phyloP scores from a whole-genome alignment of 106 monocot genomes.

The Posidonia australis region DNA sequence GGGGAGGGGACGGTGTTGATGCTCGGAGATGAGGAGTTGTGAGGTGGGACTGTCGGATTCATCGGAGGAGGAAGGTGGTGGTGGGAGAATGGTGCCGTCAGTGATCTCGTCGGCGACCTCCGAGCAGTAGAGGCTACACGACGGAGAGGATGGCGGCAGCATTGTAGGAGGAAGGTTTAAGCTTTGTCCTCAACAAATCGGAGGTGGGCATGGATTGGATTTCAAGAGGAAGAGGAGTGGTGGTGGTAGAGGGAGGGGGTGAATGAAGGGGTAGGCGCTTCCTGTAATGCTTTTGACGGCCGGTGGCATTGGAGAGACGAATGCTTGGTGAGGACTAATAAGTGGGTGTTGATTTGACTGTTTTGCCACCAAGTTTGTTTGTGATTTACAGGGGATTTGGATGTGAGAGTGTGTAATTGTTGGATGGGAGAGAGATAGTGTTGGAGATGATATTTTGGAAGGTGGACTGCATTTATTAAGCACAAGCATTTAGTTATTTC shows the following conservation, averaged over 20 bases:
- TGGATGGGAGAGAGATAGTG: too few species aligned
- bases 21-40: constrained; percentile 33
- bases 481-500: too few species aligned
- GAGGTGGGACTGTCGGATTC: constrained; percentile 10
- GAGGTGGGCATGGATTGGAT: too few species aligned
- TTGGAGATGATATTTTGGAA: too few species aligned
- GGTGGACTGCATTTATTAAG: too few species aligned
- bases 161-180: too few species aligned
- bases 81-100: neutral
- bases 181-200: too few species aligned
- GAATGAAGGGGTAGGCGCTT: neutral
- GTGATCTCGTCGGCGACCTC: neutral
- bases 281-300: neutral
- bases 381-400: too few species aligned
- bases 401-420: too few species aligned
- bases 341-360: neutral
- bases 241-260: neutral
- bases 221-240: neutral
- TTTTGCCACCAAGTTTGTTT: neutral
- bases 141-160: too few species aligned
- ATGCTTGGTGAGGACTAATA: neutral
- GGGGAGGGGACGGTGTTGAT: constrained; percentile 20
- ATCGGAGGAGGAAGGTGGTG: constrained; percentile 3
- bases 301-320: neutral
- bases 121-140: too few species aligned